Evolutionary conservation across 139 green algal genomes (phyloP).

Genomic region (Ettlia oleoabundans): DNA sequence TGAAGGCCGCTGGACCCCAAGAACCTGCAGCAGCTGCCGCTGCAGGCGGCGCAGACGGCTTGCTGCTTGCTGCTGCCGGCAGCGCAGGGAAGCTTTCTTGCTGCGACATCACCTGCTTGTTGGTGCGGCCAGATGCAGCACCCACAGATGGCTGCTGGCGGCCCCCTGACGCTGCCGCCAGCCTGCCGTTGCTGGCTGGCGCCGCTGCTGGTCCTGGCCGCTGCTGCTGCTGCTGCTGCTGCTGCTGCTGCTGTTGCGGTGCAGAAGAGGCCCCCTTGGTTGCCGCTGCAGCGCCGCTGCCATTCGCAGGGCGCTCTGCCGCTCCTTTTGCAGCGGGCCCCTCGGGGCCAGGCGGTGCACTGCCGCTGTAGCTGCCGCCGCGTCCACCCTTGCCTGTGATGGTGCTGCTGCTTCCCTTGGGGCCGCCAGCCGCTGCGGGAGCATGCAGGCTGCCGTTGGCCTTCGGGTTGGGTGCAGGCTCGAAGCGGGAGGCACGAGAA

Average conservation of each 20-base stretch:
- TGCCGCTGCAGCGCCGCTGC: not conserved
- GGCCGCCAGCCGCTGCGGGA: not conserved
- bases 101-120: not conserved
- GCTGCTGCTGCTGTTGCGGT: not conserved
- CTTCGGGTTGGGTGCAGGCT: not conserved
- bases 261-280: too few relatives aligned
- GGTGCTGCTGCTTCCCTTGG: not conserved
- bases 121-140: too few relatives aligned
- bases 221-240: not conserved
- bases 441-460: not conserved
- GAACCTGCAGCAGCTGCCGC: not conserved
- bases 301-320: not conserved
- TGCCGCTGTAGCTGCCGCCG: not conserved
- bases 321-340: not conserved
- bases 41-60: not conserved
- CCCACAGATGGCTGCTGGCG: too few relatives aligned
- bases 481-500: not conserved
- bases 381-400: not conserved
- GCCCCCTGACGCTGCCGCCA: too few relatives aligned
- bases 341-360: not conserved
- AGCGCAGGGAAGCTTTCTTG: conserved; percentile 1
- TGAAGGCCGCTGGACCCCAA: not conserved
- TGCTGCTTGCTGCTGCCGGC: not conserved
- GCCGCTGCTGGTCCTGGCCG: not conserved
- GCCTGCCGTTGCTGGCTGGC: conserved; percentile 3